These are phyloP conservation scores for Harrya chromipes DNA, from an alignment of 768 basidiomycete genomes.

Conservation along the genomic window DNA sequence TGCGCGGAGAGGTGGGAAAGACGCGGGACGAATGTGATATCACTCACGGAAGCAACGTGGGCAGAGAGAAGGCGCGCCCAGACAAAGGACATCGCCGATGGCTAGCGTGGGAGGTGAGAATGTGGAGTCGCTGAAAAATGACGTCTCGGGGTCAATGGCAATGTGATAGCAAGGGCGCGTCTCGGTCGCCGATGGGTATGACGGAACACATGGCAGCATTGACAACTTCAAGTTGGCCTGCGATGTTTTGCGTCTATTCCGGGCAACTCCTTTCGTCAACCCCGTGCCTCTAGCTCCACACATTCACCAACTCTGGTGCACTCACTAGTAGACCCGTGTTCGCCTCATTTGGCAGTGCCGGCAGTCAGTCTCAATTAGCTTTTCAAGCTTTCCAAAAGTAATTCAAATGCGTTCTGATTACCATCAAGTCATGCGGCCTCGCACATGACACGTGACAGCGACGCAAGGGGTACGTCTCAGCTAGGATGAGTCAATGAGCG, in stretches of 20 bases:
- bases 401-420: slow-evolving; percentile 13
- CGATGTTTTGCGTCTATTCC: no score
- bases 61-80: slow-evolving; percentile 2
- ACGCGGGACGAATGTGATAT: not conserved
- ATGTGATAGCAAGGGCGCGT: slow-evolving; percentile 10
- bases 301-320: slow-evolving; percentile 1
- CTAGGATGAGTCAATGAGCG: not conserved
- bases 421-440: slow-evolving; percentile 6
- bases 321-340: slow-evolving; percentile 1
- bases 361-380: not conserved
- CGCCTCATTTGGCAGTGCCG: slow-evolving; percentile 12
- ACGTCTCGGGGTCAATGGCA: slow-evolving; percentile 20
- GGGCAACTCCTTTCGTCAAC: not conserved
- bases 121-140: slow-evolving; percentile 8
- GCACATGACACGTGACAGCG: slow-evolving; percentile 13
- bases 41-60: slow-evolving; percentile 24
- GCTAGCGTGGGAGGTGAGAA: slow-evolving; percentile 19
- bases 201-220: not conserved
- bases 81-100: not conserved
- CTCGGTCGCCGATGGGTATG: slow-evolving; percentile 5
- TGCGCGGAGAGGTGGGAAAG: slow-evolving; percentile 1
- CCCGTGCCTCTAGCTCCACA: not conserved
- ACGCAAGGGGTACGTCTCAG: not conserved
- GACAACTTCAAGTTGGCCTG: no score
- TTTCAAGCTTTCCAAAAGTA: not conserved